These are phyloP conservation scores for Isochrysis galbana DNA, from an alignment of 78 protist species.

Conservation along the genomic window DNA sequence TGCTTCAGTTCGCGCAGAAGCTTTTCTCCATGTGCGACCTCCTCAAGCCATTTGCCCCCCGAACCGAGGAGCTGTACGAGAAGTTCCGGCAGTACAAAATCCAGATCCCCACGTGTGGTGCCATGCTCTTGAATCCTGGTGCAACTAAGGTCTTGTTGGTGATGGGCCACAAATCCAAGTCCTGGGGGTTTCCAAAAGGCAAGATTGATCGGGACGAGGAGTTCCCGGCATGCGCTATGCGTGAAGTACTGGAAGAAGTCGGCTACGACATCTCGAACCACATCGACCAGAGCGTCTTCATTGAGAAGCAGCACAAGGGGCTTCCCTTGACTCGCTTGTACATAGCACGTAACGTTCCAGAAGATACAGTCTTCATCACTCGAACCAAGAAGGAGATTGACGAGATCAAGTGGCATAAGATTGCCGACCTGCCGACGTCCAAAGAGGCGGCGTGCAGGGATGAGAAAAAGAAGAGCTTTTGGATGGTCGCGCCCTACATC, in stretches of 20 bases:
- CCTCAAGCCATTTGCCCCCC: slow-evolving; percentile 36
- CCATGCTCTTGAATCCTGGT: slow-evolving; percentile 63
- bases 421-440: not conserved
- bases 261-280: slow-evolving; percentile 61
- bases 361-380: slow-evolving; percentile 64
- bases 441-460: not conserved
- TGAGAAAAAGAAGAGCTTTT: not conserved
- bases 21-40: slow-evolving; percentile 60
- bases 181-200: slow-evolving; percentile 89
- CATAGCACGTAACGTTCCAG: slow-evolving; percentile 67
- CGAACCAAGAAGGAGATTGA: slow-evolving; percentile 81
- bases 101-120: slow-evolving; percentile 82
- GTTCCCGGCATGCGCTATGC: slow-evolving; percentile 69
- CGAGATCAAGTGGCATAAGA: slow-evolving; percentile 55
- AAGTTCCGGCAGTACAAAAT: slow-evolving; percentile 70
- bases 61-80: slow-evolving; percentile 48
- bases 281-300: not conserved
- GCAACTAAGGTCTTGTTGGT: slow-evolving; percentile 69
- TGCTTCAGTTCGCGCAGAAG: slow-evolving; percentile 32
- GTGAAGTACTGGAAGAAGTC: slow-evolving; percentile 84
- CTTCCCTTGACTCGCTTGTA: slow-evolving; percentile 55
- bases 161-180: slow-evolving; percentile 42
- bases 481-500: slow-evolving; percentile 3
- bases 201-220: slow-evolving; percentile 76
- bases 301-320: not conserved